A percentile compares a stretch with the other conserved stretches of the same genome.
Conservation (phyloP, 179 eudicot genomes). For the Silene noctiflora region DNA sequence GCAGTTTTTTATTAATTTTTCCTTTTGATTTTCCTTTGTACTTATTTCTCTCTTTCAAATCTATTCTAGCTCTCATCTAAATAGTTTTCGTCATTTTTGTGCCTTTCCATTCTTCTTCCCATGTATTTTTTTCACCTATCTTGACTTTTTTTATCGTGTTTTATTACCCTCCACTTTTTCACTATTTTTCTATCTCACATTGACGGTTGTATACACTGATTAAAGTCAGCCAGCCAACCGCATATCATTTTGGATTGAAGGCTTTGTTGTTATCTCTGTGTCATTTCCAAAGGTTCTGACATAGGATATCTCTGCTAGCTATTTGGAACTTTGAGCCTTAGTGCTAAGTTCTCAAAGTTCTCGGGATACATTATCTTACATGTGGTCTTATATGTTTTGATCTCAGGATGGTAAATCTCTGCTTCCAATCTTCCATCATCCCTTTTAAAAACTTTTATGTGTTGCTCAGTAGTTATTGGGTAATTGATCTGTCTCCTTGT, state of each 20-base stretch:
- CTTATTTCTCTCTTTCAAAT: background rate
- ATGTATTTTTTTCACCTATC: background rate
- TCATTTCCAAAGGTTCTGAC: background rate
- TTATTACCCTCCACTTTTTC: background rate
- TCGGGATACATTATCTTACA: background rate
- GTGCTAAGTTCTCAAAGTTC: background rate
- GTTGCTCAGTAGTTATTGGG: background rate
- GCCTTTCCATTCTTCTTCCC: background rate
- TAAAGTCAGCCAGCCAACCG: background rate
- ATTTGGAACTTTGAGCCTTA: background rate
- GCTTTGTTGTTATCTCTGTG: background rate
- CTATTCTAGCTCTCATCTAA: background rate
- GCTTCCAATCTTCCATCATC: background rate
- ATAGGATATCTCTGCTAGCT: background rate
- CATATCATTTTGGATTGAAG: background rate
- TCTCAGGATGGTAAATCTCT: background rate
- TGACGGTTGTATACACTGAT: background rate
- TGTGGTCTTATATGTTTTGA: background rate
- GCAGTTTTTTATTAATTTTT: no score
- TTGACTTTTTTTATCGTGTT: background rate
- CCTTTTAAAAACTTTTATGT: background rate
- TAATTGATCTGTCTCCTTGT: conserved; percentile 11
- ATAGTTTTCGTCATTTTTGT: background rate
- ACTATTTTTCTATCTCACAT: background rate
- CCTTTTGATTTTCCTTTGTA: background rate